phyloP scores from a whole-genome alignment of 768 basidiomycete species.

The Basidioascus undulatus region DNA sequence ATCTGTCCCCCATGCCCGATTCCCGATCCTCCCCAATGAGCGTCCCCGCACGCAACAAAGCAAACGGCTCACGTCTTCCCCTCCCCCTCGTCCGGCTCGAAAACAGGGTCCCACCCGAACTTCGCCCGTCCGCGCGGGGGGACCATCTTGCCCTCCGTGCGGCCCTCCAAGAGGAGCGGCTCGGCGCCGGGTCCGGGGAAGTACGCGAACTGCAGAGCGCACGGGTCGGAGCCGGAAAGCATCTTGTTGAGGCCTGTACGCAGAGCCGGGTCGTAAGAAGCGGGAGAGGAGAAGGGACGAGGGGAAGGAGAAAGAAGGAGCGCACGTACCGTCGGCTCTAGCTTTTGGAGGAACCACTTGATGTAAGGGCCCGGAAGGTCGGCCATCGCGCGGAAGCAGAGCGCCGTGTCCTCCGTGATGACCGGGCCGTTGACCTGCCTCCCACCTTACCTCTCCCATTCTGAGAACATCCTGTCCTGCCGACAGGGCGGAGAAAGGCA shows the following conservation, averaged over 20 bases:
- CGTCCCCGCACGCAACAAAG: background rate
- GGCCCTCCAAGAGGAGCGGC: conserved; percentile 63
- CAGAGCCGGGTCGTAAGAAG: too few species aligned
- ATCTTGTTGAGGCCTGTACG: conserved; percentile 59
- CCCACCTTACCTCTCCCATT: background rate
- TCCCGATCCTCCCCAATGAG: background rate
- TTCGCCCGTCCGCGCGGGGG: conserved; percentile 45
- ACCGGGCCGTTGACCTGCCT: background rate
- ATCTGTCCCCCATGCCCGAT: conserved; percentile 19
- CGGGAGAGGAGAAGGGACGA: too few species aligned
- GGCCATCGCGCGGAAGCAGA: conserved; percentile 66
- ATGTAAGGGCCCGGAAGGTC: conserved; percentile 94
- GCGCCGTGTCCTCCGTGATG: conserved; percentile 57
- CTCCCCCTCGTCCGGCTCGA: conserved; percentile 42
- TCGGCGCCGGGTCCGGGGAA: conserved; percentile 55
- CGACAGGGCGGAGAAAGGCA: background rate
- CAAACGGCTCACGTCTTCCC: conserved; percentile 40
- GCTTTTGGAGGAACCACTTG: conserved; percentile 60
- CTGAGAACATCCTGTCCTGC: too few species aligned
- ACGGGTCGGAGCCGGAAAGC: conserved; percentile 44
- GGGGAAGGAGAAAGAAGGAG: background rate
- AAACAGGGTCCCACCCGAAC: conserved; percentile 83
- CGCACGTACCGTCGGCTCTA: conserved; percentile 53
- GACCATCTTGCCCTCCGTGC: conserved; percentile 74
- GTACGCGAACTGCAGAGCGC: conserved; percentile 90